Evolutionary conservation across 73 alveolate genomes (phyloP), one percentile per base, ranked within the genome.

Genomic region (Effrenium voratum): DNA sequence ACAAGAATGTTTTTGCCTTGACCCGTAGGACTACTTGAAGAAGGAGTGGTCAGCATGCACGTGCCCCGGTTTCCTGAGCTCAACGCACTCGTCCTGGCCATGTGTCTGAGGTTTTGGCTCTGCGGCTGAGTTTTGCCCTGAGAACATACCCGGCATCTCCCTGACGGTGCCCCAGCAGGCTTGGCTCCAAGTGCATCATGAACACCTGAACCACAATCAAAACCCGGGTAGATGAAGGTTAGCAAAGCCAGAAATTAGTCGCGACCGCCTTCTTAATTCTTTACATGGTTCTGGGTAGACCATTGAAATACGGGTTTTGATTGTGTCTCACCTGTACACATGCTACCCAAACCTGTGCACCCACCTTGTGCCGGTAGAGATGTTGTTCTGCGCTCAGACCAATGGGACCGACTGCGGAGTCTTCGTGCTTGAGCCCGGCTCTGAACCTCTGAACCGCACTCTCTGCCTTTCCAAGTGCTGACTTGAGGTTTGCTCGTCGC

Each of bases 131-230:
- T 90, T 68, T 45, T 73, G 83, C 22, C 87, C 49, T 38, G 75
- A 49, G 34, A 15, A 32, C 36, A 90, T 90, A 55, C 52, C 43
- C 55, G 86, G 96, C 43, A 68, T 90, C n/a, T 68, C 96, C 19
- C 34, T 90, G 55, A 87, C 75, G 12, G 96, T 90, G 24, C 96
- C 96, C 12, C 87, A 90, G 55, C 96, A 90, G 96, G 96, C 41
- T 41, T 19, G 24, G 40, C 77, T 66, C n/a, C 22, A 55, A 13
- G 75, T 32, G 75, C 5, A 60, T 60, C 40, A 36, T 60, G 75
- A 32, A 36, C 38, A 60, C 28, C 30, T 60, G 34, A n/a, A n/a
- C n/a, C n/a, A n/a, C n/a, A n/a, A n/a, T n/a, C n/a, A n/a, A n/a
- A n/a, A n/a, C n/a, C n/a, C n/a, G n/a, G n/a, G n/a, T n/a, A n/a